Base-by-base conservation (phyloP, 192 early-diverging fungal genomes). In the Chytriomyces sp. region DNA sequence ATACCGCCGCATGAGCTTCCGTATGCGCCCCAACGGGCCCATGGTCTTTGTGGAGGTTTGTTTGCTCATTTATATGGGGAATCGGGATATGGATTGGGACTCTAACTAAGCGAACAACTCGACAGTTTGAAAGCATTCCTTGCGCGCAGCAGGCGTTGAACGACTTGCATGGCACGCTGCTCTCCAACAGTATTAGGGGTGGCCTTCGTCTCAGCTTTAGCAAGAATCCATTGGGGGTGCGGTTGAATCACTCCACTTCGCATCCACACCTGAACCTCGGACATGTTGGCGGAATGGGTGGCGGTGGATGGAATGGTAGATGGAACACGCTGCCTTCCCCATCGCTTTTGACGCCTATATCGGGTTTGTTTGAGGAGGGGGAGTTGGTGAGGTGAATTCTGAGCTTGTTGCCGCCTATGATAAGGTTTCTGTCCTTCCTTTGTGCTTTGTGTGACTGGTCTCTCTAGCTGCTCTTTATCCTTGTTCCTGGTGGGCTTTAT, bases 21-120 rank as follows among this genome's bases (percentile, higher is more conserved):
- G 91, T 38, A 85, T 84, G 39, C 92, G 96, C 71, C 87, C 92
- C 36, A 94, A 94, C 74, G 96, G 96, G 0, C 96, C 95, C 14
- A 97, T 99, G 92, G 97, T 96, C 80, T 99, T 99, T 92, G 95
- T 99, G 37, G 96, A 99, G 79, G 84, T 85, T 76, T 36, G 73
- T 44, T 17, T 41, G 28, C 34, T 33, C n/a, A 25, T 26, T 76
- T 40, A 59, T 74, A 41, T 76, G 0, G 34, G 0, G 2, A 0
- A n/a, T 76, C 25, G 1, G 71, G 17, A 25, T 53, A 5, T 75
- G 34, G 30, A 32, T 49, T 38, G 38, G 30, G 22, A 12, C 32
- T 40, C 14, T 59, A 30, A 62, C 31, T 33, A 25, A 19, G 2
- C 0, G 5, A 34, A n/a, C 44, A 30, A 63, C 30, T 61, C 58